Conservation (phyloP, 1,284 basidiomycete species). For the Rhodofomes roseus region DNA sequence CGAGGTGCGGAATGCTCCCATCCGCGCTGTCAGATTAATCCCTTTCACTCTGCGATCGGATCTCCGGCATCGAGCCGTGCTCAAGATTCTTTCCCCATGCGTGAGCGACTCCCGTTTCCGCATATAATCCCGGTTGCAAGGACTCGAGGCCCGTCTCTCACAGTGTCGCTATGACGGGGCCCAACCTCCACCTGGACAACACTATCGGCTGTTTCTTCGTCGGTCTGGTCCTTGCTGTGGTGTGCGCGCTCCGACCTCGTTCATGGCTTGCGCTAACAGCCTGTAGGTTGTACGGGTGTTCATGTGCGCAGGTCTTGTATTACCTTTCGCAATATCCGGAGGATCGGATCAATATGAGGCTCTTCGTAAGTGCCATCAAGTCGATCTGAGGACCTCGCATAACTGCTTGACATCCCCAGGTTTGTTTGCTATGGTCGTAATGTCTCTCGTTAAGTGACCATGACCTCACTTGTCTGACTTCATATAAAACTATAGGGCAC, state of each 20-base stretch:
- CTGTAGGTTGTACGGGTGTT: background rate
- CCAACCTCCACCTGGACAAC: conserved; percentile 3
- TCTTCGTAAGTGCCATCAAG: background rate
- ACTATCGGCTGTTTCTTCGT: conserved; percentile 3
- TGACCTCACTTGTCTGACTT: background rate
- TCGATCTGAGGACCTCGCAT: background rate
- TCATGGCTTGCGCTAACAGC: background rate
- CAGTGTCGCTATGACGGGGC: conserved; percentile 1
- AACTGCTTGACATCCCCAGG: background rate
- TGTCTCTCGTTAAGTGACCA: background rate
- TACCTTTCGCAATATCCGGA: background rate
- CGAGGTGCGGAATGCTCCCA: background rate
- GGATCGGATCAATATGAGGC: background rate
- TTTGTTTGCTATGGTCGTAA: background rate
- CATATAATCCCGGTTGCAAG: background rate
- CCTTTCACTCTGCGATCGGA: background rate
- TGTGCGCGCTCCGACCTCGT: background rate
- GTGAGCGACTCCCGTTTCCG: background rate
- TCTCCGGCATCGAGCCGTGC: background rate
- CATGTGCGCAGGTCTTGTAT: background rate
- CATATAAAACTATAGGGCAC: background rate
- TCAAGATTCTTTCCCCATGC: background rate
- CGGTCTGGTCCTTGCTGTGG: background rate
- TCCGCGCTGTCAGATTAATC: background rate
- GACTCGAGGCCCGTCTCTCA: background rate